Evolutionary conservation across 495 filamentous ascomycete genomes (phyloP), one percentile per base, ranked within the genome.

Genomic region (Aspergillus saccharolyticus): DNA sequence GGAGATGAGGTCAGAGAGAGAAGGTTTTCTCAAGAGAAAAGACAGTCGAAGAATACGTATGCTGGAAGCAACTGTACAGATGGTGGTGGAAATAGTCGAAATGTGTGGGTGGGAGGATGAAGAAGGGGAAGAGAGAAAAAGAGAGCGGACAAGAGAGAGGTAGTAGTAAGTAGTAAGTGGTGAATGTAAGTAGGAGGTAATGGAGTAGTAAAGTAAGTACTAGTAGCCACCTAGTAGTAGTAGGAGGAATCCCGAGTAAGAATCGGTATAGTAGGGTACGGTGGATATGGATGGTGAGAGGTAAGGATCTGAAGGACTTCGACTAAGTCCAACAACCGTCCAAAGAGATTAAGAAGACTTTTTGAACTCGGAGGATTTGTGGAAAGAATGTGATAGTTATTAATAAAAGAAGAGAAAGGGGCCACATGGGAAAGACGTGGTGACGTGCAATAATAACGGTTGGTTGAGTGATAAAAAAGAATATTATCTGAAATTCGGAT

Each of bases 341-440:
- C 50, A 28, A 48, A 15, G 45, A 30, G 43, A 55, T 19, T 44
- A 47, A n/a, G 44, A 58, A 52, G 19, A 17, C 21, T 44, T 46
- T 49, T 56, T 44, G 25, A 30, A 52, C 39, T 66, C 61, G 64
- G 63, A 67, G 60, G 55, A 61, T 60, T 63, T 58, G 52, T 61
- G 55, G 53, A 62, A 54, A 52, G 55, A 61, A 63, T 53, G 57
- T 53, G 61, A 62, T 52, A 54, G 54, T 62, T 61, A 63, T 62
- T 55, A 55, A 57, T 58, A 56, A 53, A 62, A 54, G 55, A 52
- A 61, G 55, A 58, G 64, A 63, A 66, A 55, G 57, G 61, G 61
- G 56, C 61, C 64, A 66, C 58, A 63, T 66, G 58, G 55, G 50
- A 52, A n/a, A 48, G 33, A 44, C 19, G 48, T 44, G 28, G 25